Conservation (phyloP, 257 asterid genomes). For the Solanum corneliomulleri region DNA sequence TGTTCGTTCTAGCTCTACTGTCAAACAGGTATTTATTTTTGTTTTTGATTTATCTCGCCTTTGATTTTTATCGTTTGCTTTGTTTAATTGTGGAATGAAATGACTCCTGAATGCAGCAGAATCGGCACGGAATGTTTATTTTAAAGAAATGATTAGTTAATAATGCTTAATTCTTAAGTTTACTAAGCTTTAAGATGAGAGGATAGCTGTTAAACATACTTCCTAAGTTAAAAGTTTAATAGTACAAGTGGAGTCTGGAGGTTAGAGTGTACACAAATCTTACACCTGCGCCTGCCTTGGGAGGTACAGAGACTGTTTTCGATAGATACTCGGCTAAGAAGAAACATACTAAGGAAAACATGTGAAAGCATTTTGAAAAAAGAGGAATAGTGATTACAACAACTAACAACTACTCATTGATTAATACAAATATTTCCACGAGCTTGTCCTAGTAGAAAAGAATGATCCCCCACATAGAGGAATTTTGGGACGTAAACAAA, state of each 20-base stretch:
- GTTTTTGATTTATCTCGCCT: not conserved
- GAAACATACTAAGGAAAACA: not conserved
- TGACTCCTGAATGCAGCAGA: not conserved
- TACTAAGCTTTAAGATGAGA: not conserved
- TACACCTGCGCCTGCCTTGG: not conserved
- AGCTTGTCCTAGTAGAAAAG: not conserved
- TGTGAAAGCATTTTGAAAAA: not conserved
- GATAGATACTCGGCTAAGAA: not conserved
- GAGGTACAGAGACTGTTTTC: not conserved
- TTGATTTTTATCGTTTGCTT: not conserved
- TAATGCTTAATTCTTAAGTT: not conserved
- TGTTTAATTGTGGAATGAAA: not conserved
- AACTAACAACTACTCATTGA: not conserved
- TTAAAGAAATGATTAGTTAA: not conserved
- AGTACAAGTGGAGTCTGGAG: not conserved
- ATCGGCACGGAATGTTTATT: not conserved
- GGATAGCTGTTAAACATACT: not conserved
- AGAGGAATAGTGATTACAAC: not conserved
- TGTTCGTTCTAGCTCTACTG: slow-evolving; percentile 72
- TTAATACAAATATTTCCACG: not conserved
- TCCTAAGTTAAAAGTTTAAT: not conserved
- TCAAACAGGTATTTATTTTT: slow-evolving; percentile 38
- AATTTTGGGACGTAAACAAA: not conserved
- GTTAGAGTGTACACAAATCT: not conserved
- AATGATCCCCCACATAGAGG: not conserved